Evolutionary conservation across 1,139 yeast genomes (phyloP), one percentile per base, ranked within the genome.

Genomic region (Arxiozyma bovina): DNA sequence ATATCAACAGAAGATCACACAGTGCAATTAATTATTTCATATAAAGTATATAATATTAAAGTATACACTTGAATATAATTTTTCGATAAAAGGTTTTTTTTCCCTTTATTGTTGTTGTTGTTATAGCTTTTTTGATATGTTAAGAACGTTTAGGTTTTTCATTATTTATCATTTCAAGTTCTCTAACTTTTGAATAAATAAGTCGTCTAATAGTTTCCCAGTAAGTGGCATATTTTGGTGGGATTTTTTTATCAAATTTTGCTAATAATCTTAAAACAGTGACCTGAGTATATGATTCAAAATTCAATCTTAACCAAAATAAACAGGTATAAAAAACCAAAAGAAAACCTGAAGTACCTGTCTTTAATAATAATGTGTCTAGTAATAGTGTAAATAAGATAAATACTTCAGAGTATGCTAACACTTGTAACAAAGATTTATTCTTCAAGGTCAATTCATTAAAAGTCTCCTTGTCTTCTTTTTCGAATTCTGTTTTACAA

Each of bases 341-440:
- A 55, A 85, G 87, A 68, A 74, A 84, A 1, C 93, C 94, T 2
- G 88, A 77, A 17, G 86, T 75, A 50, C 84, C 83, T 68, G 84
- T 79, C 67, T 83, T 77, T 55, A 83, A 68, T 46, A 83, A 68
- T 23, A 83, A 54, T 0, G 91, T 82, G 65, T 88, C 84, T 51
- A 82, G 57, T 0, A 78, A 48, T 57, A 86, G 74, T 53, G 82
- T 77, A 18, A 76, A 66, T 23, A 83, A 73, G 42, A 85, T 73
- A 22, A 78, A 58, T 56, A 84, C 63, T 66, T 86, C 93, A 62
- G 83, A 78, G 58, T 80, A 79, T 4, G 88, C 82, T 60, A 85
- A 77, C 12, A 78, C 55, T 21, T 77, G 75, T 43, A 82, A 76
- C 49, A 85, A 66, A 22, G 52, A 51, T 22, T 54, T 56, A 53